These are phyloP conservation scores for Vaccinium myrtillus DNA, from an alignment of 148 eudicot genomes.

Conservation along the genomic window DNA sequence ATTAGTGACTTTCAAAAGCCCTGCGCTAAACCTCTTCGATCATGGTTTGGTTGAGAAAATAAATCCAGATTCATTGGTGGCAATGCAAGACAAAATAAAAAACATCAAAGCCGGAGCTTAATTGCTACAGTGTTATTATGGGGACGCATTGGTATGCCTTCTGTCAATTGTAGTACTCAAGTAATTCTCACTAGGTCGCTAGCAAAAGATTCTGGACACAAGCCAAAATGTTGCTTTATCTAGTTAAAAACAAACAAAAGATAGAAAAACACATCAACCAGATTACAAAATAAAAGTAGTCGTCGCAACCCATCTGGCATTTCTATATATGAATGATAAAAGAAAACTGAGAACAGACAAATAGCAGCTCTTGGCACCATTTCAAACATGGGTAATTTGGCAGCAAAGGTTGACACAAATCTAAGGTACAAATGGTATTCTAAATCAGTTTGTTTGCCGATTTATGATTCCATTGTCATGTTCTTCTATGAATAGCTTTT, in stretches of 20 bases:
- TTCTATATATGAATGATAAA: slow-evolving; percentile 4
- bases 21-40: too few species aligned
- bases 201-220: slow-evolving; percentile 4
- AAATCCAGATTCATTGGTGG: background rate
- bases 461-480: too few species aligned
- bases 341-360: slow-evolving; percentile 13
- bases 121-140: background rate
- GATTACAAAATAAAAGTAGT: slow-evolving; percentile 19
- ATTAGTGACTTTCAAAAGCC: too few species aligned
- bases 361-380: slow-evolving; percentile 9
- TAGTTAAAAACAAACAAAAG: background rate
- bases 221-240: slow-evolving; percentile 21
- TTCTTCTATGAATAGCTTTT: too few species aligned
- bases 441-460: slow-evolving; percentile 9
- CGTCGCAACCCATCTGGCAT: slow-evolving; percentile 13
- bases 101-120: background rate
- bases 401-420: background rate
- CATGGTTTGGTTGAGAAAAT: too few species aligned
- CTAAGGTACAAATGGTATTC: slow-evolving; percentile 1
- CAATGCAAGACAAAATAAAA: background rate
- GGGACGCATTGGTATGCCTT: background rate
- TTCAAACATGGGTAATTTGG: background rate
- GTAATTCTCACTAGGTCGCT: background rate
- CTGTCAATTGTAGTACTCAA: background rate
- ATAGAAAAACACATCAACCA: slow-evolving; percentile 11